phyloP scores from a whole-genome alignment of 441 rosid species.

The Pelargonium myrrhifolium region DNA sequence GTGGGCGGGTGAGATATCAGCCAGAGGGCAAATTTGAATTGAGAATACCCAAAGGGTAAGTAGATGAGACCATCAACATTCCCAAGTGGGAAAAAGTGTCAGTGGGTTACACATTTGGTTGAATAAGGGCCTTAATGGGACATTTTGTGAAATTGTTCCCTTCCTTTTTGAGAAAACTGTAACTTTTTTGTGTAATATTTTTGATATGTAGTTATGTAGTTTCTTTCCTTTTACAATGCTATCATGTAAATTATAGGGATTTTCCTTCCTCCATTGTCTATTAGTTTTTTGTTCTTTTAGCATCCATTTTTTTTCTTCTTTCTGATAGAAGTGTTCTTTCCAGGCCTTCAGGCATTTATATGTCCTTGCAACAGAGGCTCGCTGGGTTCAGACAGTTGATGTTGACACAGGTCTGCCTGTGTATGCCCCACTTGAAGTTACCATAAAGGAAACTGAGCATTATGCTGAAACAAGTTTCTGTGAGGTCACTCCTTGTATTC shows the following conservation, averaged over 20 bases:
- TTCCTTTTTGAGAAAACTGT: neutral
- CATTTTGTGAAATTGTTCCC: neutral
- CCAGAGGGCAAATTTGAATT: neutral
- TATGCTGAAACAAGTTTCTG: constrained; percentile 84
- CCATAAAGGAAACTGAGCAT: constrained; percentile 69
- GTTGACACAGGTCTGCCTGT: constrained; percentile 95
- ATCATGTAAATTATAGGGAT: neutral
- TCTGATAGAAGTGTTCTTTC: constrained; percentile 16
- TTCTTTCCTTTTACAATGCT: neutral
- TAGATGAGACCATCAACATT: neutral
- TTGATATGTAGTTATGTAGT: neutral
- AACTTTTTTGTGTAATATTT: neutral
- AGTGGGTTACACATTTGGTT: neutral
- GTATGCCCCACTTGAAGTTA: constrained; percentile 84
- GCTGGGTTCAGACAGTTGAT: constrained; percentile 95
- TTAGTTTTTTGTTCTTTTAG: constrained; percentile 15
- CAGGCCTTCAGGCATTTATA: constrained; percentile 98
- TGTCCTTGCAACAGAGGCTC: constrained; percentile 94
- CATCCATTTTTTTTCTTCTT: constrained; percentile 7
- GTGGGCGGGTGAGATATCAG: neutral
- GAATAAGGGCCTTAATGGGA: neutral
- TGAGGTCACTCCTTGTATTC: constrained; percentile 88
- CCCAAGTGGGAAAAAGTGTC: neutral
- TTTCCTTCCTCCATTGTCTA: neutral
- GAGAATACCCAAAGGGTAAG: neutral